Evolutionary conservation across 2,329 filamentous ascomycete genomes (phyloP).

Genomic region (Neopestalotiopsis clavispora): DNA sequence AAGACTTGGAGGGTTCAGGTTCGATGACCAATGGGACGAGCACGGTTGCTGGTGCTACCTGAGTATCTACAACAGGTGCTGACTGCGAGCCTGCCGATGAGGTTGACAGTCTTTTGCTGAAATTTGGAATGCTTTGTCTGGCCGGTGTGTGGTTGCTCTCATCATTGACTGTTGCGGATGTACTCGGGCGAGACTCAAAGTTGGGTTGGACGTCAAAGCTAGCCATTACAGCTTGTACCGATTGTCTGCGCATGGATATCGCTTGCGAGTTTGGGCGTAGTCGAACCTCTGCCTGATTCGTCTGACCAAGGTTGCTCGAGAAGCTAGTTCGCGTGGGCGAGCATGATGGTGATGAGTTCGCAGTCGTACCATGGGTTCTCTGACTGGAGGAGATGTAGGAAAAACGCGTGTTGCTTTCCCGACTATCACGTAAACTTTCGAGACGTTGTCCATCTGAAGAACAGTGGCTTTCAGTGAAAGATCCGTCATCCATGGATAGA

Average conservation of each 20-base stretch:
- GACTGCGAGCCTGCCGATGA: conserved; percentile 34
- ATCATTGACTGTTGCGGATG: conserved; percentile 26
- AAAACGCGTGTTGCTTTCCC: conserved; percentile 56
- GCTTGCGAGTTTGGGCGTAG: conserved; percentile 58
- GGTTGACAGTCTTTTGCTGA: conserved; percentile 55
- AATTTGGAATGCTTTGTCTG: conserved; percentile 50
- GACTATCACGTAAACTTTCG: conserved; percentile 58
- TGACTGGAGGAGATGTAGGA: conserved; percentile 67
- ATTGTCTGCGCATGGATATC: conserved; percentile 56
- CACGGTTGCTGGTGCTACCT: conserved; percentile 21
- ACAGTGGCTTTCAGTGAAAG: conserved; percentile 59
- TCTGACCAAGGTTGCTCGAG: conserved; percentile 36
- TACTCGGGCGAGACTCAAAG: conserved; percentile 29
- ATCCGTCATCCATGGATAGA: conserved; percentile 57
- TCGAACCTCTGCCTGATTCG: conserved; percentile 41
- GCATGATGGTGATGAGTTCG: conserved; percentile 60
- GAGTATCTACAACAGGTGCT: conserved; percentile 21
- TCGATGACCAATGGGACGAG: conserved; percentile 22
- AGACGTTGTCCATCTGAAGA: conserved; percentile 65
- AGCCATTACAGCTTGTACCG: conserved; percentile 52
- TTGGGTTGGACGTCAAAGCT: conserved; percentile 45
- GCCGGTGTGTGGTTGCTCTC: conserved; percentile 29
- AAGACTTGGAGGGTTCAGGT: conserved; percentile 29
- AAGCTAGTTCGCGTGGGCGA: conserved; percentile 62
- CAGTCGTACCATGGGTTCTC: conserved; percentile 63